These are phyloP conservation scores for Corynespora cassiicola DNA, from an alignment of 2,329 filamentous ascomycete genomes.

Conservation along the genomic window DNA sequence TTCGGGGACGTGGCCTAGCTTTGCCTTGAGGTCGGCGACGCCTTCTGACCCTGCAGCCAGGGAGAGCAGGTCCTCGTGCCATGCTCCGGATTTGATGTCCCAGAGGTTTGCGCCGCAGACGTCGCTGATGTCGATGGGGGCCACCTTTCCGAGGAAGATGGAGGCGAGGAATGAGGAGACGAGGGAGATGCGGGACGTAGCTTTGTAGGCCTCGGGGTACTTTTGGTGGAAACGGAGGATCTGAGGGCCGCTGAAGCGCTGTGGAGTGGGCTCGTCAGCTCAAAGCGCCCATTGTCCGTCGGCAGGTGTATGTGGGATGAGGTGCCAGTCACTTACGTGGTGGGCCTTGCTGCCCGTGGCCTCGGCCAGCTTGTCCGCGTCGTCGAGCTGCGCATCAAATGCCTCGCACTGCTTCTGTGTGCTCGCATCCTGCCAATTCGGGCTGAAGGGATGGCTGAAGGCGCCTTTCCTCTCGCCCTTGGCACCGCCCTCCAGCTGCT, in stretches of 20 bases:
- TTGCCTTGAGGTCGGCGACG: slow-evolving; percentile 70
- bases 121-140: slow-evolving; percentile 91
- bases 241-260: slow-evolving; percentile 97
- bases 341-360: slow-evolving; percentile 92
- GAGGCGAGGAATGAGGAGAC: slow-evolving; percentile 96
- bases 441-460: slow-evolving; percentile 85
- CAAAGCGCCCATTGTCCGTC: not conserved
- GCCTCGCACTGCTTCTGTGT: slow-evolving; percentile 90
- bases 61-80: slow-evolving; percentile 76
- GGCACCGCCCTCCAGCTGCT: slow-evolving; percentile 66
- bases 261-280: too few relatives aligned
- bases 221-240: slow-evolving; percentile 87
- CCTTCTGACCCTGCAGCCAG: slow-evolving; percentile 73
- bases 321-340: slow-evolving; percentile 72
- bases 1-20: slow-evolving; percentile 79
- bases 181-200: slow-evolving; percentile 85
- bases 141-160: slow-evolving; percentile 81
- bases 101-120: slow-evolving; percentile 97
- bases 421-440: slow-evolving; percentile 98
- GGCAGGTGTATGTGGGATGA: slow-evolving; percentile 65
- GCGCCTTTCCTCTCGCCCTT: slow-evolving; percentile 57
- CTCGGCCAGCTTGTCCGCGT: slow-evolving; percentile 71
- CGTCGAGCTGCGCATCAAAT: slow-evolving; percentile 78
- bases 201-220: slow-evolving; percentile 79
- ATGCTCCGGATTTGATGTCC: slow-evolving; percentile 79